A percentile compares a stretch with the other conserved stretches of the same genome.
Conservation (phyloP, 2,329 filamentous ascomycete species). For the Venturia oleaginea region DNA sequence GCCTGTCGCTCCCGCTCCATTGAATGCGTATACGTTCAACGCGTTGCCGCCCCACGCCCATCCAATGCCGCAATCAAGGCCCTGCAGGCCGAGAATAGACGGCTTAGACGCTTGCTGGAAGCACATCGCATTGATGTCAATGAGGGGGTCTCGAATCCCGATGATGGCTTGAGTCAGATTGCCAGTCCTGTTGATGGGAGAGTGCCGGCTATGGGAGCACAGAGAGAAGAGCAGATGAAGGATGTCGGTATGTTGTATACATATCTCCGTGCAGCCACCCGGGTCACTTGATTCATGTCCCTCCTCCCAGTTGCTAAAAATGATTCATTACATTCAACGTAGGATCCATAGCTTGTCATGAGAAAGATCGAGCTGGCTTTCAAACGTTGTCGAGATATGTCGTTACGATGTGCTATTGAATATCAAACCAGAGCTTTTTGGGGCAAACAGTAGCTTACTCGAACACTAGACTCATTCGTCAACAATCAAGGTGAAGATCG, state of each 20-base stretch:
- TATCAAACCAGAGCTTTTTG: too few species aligned
- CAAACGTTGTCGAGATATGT: too few species aligned
- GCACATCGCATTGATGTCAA: background rate
- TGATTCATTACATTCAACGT: too few species aligned
- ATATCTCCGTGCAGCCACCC: too few species aligned
- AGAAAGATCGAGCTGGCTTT: too few species aligned
- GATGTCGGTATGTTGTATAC: slow-evolving; percentile 1
- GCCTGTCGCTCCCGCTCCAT: slow-evolving; percentile 9
- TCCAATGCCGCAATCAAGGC: slow-evolving; percentile 11
- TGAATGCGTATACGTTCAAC: slow-evolving; percentile 9
- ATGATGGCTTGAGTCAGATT: background rate
- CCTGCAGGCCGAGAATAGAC: slow-evolving; percentile 9
- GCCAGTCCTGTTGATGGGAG: background rate
- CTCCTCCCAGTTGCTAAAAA: too few species aligned
- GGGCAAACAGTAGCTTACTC: background rate
- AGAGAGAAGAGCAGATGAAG: background rate
- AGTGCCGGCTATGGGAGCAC: background rate
- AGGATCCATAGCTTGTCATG: too few species aligned
- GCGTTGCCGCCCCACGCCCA: slow-evolving; percentile 9
- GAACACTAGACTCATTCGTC: background rate
- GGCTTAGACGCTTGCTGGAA: slow-evolving; percentile 5
- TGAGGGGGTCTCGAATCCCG: background rate
- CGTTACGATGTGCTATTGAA: too few species aligned
- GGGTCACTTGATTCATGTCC: too few species aligned
- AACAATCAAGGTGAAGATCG: background rate